Conservation (phyloP, 2,329 filamentous ascomycete species). For the Byssoonygena ceratinophila region DNA sequence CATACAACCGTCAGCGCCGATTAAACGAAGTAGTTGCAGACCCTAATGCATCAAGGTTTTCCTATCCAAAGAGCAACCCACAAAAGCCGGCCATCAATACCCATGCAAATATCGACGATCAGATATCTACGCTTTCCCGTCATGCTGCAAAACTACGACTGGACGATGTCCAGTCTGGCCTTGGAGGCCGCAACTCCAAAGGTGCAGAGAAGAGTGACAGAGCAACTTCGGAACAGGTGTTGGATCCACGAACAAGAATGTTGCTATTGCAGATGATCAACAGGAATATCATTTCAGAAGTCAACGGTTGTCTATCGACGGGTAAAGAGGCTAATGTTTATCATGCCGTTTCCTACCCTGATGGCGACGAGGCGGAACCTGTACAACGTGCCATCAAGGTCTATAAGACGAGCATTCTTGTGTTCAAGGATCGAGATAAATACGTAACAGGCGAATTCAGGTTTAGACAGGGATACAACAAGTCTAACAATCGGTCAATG, state of each 20-base stretch:
- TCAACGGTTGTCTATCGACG: constrained; percentile 90
- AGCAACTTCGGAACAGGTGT: constrained; percentile 85
- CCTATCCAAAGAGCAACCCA: constrained; percentile 61
- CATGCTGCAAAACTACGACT: constrained; percentile 80
- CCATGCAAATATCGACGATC: constrained; percentile 69
- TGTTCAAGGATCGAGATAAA: constrained; percentile 94
- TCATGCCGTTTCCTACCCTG: constrained; percentile 60
- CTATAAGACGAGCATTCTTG: constrained; percentile 95
- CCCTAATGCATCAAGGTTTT: constrained; percentile 42
- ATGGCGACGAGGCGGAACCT: constrained; percentile 39
- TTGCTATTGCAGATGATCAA: constrained; percentile 95
- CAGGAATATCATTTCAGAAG: constrained; percentile 73
- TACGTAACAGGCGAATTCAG: constrained; percentile 93
- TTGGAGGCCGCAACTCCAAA: constrained; percentile 40
- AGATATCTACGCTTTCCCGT: constrained; percentile 70
- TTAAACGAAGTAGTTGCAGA: constrained; percentile 46
- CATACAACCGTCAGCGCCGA: constrained; percentile 74
- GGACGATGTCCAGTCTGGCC: constrained; percentile 49
- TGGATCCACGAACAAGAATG: constrained; percentile 90
- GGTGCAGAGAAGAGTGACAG: constrained; percentile 71
- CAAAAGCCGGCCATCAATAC: constrained; percentile 75
- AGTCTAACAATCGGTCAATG: constrained; percentile 91
- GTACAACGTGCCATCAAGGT: constrained; percentile 88
- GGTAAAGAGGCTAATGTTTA: constrained; percentile 99
- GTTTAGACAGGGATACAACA: constrained; percentile 84